Evolutionary conservation across 2,329 filamentous ascomycete species (phyloP).

Genomic region (Sporothrix pseudoabietina): DNA sequence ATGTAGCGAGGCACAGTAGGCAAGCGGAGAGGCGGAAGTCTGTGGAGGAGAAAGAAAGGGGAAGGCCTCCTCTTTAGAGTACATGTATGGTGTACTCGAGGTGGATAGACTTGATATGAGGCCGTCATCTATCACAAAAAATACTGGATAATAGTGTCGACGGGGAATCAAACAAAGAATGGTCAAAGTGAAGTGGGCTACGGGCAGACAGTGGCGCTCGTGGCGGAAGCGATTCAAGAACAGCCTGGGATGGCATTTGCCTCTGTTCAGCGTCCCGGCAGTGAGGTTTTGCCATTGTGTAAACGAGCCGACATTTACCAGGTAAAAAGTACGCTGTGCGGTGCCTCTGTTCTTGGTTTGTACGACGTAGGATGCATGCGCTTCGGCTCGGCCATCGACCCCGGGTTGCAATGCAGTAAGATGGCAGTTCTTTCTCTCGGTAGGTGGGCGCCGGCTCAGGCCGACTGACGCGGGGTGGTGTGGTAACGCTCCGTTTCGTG

Average conservation of each 20-base stretch:
- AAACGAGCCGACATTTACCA: background rate
- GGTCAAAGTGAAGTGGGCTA: background rate
- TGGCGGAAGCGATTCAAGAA: background rate
- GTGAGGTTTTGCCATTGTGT: background rate
- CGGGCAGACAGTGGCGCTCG: background rate
- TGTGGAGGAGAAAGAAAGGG: background rate
- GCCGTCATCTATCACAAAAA: background rate
- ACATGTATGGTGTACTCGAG: background rate
- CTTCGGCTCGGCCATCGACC: conserved; percentile 11
- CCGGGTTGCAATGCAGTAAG: background rate
- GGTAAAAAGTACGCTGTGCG: background rate
- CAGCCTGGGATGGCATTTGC: background rate
- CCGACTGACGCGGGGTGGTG: background rate
- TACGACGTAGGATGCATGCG: background rate
- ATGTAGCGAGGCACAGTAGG: background rate
- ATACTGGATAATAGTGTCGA: background rate
- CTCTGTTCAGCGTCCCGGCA: background rate
- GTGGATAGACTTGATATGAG: background rate
- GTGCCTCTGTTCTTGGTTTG: background rate
- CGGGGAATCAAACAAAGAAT: background rate
- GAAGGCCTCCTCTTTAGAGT: background rate
- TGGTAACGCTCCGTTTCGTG: background rate
- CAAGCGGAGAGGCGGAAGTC: background rate
- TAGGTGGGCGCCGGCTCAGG: background rate
- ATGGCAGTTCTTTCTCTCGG: background rate